These are phyloP conservation scores for Mycena vitilis DNA, from an alignment of 768 basidiomycete genomes.

Conservation along the genomic window DNA sequence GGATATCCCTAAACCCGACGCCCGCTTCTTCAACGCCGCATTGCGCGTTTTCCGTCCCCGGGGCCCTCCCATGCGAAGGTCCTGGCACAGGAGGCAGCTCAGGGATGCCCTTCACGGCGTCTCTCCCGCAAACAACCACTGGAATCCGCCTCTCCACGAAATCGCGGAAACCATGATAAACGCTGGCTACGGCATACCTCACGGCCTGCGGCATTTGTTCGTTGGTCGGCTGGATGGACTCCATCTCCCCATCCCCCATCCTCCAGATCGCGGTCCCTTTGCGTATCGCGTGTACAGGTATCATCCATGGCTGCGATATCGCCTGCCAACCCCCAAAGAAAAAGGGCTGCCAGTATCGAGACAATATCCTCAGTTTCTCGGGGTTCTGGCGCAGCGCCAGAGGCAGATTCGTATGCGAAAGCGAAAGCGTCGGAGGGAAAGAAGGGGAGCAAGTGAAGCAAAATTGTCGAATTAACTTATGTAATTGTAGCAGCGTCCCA, in stretches of 20 bases:
- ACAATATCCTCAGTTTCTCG: slow-evolving; percentile 15
- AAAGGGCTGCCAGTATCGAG: slow-evolving; percentile 24
- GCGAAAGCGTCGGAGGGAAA: neutral
- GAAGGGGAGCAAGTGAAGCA: neutral
- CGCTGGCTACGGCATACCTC: slow-evolving; percentile 54
- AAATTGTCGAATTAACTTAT: slow-evolving; percentile 1
- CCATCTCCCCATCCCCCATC: slow-evolving; percentile 3
- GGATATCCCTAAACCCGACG: slow-evolving; percentile 62
- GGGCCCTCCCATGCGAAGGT: slow-evolving; percentile 28
- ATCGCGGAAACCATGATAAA: slow-evolving; percentile 53
- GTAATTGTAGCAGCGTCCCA: slow-evolving; percentile 11
- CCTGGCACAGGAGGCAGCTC: slow-evolving; percentile 47
- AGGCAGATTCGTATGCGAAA: neutral
- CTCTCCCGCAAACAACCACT: slow-evolving; percentile 33
- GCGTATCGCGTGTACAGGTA: slow-evolving; percentile 1
- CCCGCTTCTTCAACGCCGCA: slow-evolving; percentile 75
- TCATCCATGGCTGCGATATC: slow-evolving; percentile 9
- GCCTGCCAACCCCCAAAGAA: slow-evolving; percentile 25
- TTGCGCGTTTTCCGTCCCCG: slow-evolving; percentile 34
- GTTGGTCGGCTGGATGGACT: slow-evolving; percentile 42
- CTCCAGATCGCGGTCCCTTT: slow-evolving; percentile 11
- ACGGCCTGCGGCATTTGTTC: slow-evolving; percentile 53
- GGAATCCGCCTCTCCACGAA: slow-evolving; percentile 50
- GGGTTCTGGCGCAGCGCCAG: slow-evolving; percentile 3
- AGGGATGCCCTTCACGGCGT: slow-evolving; percentile 42